phyloP scores from a whole-genome alignment of 768 basidiomycete species.

The Russula compacta region DNA sequence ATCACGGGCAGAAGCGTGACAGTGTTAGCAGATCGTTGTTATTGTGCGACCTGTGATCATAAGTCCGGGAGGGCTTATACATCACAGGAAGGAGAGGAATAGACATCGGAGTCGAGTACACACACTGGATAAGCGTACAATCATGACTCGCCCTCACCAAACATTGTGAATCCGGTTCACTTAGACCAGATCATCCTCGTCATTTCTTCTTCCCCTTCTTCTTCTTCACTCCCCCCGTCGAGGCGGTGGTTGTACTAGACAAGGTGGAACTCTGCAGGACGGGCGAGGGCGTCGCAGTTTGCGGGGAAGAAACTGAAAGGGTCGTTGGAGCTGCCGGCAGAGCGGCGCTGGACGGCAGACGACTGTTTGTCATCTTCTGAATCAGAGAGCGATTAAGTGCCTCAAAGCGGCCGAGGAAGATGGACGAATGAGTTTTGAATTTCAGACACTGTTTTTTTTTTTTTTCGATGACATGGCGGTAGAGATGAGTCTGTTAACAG shows the following conservation, averaged over 20 bases:
- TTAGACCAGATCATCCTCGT: conserved; percentile 7
- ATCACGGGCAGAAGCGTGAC: too few species aligned
- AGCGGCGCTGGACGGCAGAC: not conserved
- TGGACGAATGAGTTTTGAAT: conserved; percentile 90
- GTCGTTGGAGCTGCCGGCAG: conserved; percentile 5
- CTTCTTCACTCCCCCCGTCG: conserved; percentile 60
- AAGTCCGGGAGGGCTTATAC: not conserved
- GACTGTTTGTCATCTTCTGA: conserved; percentile 75
- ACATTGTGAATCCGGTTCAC: not conserved
- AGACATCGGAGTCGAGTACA: not conserved
- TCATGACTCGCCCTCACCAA: too few species aligned
- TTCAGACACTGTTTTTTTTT: conserved; percentile 67
- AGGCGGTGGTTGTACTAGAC: conserved; percentile 19
- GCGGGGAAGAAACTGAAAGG: not conserved
- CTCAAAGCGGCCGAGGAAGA: conserved; percentile 96
- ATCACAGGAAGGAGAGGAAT: not conserved
- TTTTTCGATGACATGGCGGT: too few species aligned
- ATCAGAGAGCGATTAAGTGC: conserved; percentile 79
- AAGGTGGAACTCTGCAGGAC: not conserved
- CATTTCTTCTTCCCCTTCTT: conserved; percentile 78
- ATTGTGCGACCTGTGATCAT: not conserved
- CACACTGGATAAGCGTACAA: not conserved
- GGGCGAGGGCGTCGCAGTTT: conserved; percentile 4
- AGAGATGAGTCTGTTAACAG: not conserved
- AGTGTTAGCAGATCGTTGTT: not conserved